A percentile compares a stretch with the other conserved stretches of the same genome.
These are phyloP conservation scores for Huntiella decipiens DNA, from an alignment of 2,329 filamentous ascomycete species.

Conservation along the genomic window DNA sequence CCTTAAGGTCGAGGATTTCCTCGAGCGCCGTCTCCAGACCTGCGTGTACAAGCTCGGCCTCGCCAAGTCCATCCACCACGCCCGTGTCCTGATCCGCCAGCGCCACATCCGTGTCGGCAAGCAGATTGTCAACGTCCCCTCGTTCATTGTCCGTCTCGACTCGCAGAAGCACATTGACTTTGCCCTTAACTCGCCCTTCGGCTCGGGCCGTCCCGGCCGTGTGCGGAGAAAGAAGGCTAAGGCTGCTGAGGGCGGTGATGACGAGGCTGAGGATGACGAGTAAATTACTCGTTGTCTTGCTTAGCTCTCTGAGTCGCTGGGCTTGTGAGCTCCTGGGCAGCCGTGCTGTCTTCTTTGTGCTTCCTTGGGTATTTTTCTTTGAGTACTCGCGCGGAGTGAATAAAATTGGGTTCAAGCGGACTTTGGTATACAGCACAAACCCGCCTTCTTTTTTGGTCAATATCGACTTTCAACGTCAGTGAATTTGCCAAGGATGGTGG, in stretches of 20 bases:
- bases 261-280: slow-evolving; percentile 71
- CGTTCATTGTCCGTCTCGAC: slow-evolving; percentile 98
- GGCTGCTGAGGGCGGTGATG: slow-evolving; percentile 73
- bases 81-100: slow-evolving; percentile 98
- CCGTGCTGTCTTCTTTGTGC: neutral
- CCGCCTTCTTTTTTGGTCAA: slow-evolving; percentile 3
- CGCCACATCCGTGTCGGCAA: slow-evolving; percentile 99
- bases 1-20: slow-evolving; percentile 98
- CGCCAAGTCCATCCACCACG: slow-evolving; percentile 99
- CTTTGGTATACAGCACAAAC: neutral
- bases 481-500: slow-evolving; percentile 1
- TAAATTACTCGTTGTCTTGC: slow-evolving; percentile 23
- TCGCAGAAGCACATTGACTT: slow-evolving; percentile 99
- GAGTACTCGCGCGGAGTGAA: neutral
- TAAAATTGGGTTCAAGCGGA: neutral
- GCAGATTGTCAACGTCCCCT: slow-evolving; percentile 99
- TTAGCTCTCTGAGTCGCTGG: slow-evolving; percentile 6
- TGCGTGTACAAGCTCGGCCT: slow-evolving; percentile 99
- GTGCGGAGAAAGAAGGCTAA: slow-evolving; percentile 99
- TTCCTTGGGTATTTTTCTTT: slow-evolving; percentile 6
- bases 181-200: slow-evolving; percentile 89
- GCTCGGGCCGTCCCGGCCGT: slow-evolving; percentile 90
- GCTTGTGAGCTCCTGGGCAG: neutral
- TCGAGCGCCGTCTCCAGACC: slow-evolving; percentile 98
- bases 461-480: slow-evolving; percentile 4